phyloP scores from a whole-genome alignment of 2,329 filamentous ascomycete genomes.

The Aureobasidium uvarum region DNA sequence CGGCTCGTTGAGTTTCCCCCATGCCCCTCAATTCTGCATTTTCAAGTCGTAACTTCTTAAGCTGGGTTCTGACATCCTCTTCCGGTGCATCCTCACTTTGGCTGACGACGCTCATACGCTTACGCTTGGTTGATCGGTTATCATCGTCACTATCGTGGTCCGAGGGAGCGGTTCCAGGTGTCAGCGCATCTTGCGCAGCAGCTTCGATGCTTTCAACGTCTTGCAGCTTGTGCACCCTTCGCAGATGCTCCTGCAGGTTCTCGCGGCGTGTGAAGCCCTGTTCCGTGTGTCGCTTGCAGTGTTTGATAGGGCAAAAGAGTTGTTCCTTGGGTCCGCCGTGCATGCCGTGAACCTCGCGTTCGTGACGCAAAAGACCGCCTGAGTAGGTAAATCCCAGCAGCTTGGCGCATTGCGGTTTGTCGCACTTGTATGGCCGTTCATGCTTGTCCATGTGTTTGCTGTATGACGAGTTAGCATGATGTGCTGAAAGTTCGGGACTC shows the following conservation, averaged over 20 bases:
- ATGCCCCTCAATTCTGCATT: constrained; percentile 38
- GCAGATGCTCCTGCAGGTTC: constrained; percentile 89
- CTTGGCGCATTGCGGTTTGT: constrained; percentile 79
- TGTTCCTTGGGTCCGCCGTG: constrained; percentile 85
- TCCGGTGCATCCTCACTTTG: constrained; percentile 28
- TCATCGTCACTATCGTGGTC: constrained; percentile 27
- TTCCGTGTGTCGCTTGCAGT: constrained; percentile 75
- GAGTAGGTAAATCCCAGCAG: constrained; percentile 94
- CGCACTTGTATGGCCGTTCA: constrained; percentile 87
- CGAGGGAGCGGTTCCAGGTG: constrained; percentile 28
- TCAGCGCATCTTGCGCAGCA: constrained; percentile 28
- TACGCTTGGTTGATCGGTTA: constrained; percentile 18
- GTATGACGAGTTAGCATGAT: constrained; percentile 32
- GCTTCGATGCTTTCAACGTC: constrained; percentile 3
- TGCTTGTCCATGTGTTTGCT: constrained; percentile 99
- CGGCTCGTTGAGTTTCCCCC: neutral
- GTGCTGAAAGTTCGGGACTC: neutral
- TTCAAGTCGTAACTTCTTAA: constrained; percentile 40
- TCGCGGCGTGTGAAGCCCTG: constrained; percentile 91
- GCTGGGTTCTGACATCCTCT: constrained; percentile 40
- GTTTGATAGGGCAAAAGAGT: constrained; percentile 73
- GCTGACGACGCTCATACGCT: constrained; percentile 11
- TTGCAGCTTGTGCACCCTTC: constrained; percentile 66
- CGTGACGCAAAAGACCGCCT: constrained; percentile 82
- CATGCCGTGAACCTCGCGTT: constrained; percentile 90